A percentile compares a stretch with the other conserved stretches of the same genome.
These are phyloP conservation scores for Lentinula sp. DNA, from an alignment of 768 basidiomycete species.

Conservation along the genomic window DNA sequence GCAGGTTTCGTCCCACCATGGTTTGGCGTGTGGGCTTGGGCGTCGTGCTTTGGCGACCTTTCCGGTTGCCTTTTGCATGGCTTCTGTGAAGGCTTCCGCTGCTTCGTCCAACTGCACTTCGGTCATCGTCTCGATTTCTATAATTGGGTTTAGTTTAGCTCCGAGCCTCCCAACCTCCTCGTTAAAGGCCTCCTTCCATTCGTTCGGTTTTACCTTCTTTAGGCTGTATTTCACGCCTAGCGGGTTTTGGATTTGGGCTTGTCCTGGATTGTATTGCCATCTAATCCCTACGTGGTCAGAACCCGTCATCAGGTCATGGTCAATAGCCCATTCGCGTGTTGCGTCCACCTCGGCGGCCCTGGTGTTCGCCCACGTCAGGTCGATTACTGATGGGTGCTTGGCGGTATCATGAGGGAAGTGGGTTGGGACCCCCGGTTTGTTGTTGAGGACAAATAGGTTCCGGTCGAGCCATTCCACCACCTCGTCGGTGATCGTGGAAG, in stretches of 20 bases:
- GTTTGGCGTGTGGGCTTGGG: constrained; percentile 6
- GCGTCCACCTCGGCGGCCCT: constrained; percentile 5
- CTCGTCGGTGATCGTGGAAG: constrained; percentile 1
- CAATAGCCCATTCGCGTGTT: constrained; percentile 15
- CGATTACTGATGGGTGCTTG: constrained; percentile 10
- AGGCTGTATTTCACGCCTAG: constrained; percentile 11
- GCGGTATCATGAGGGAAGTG: constrained; percentile 7
- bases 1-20: constrained; percentile 18
- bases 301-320: constrained; percentile 10
- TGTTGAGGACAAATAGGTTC: constrained; percentile 9
- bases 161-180: background rate
- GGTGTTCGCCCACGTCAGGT: constrained; percentile 15
- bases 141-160: background rate
- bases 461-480: constrained; percentile 14
- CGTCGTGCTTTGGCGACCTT: background rate
- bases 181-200: constrained; percentile 12
- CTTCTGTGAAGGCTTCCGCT: background rate
- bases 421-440: constrained; percentile 15
- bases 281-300: constrained; percentile 16
- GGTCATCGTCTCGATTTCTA: background rate
- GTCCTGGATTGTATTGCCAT: constrained; percentile 13
- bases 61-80: constrained; percentile 4
- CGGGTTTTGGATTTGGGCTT: constrained; percentile 12
- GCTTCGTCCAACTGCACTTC: background rate
- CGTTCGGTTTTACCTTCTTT: constrained; percentile 12